phyloP scores from a whole-genome alignment of 2,329 filamentous ascomycete genomes.

The Fusarium torreyae region DNA sequence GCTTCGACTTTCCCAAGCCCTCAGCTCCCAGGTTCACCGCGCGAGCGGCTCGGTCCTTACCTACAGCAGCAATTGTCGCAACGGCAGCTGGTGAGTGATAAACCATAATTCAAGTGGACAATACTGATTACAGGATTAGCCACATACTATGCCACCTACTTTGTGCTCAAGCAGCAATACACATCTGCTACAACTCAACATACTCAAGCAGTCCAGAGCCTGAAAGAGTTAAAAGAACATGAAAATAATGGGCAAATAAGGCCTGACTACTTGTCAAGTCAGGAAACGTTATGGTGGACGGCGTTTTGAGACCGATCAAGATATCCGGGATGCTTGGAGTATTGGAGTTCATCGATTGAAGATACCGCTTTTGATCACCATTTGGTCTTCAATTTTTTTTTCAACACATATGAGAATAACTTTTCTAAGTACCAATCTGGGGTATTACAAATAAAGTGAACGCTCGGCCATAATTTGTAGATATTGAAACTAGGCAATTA shows the following conservation, averaged over 20 bases:
- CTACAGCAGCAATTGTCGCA: conserved; percentile 12
- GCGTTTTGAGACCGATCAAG: background rate
- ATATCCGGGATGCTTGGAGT: too few relatives aligned
- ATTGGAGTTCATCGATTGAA: too few relatives aligned
- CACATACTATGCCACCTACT: background rate
- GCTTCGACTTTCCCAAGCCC: conserved; percentile 9
- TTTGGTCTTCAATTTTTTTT: too few relatives aligned
- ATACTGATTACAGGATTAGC: background rate
- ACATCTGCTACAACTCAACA: background rate
- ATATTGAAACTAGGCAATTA: too few relatives aligned
- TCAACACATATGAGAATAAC: too few relatives aligned
- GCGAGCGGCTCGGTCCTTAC: background rate
- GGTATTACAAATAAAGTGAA: too few relatives aligned
- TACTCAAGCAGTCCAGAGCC: background rate
- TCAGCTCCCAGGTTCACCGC: conserved; percentile 1
- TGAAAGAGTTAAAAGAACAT: background rate
- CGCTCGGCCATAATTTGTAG: too few relatives aligned
- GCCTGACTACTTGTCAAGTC: background rate
- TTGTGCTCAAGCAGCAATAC: conserved; percentile 1
- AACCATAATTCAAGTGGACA: accelerated
- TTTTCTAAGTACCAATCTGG: too few relatives aligned
- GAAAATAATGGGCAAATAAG: background rate
- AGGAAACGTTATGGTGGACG: conserved; percentile 7
- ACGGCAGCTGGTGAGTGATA: background rate
- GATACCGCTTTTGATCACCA: too few relatives aligned